Base-by-base conservation (phyloP, 2,329 filamentous ascomycete species). In the Beauveria varroae region DNA sequence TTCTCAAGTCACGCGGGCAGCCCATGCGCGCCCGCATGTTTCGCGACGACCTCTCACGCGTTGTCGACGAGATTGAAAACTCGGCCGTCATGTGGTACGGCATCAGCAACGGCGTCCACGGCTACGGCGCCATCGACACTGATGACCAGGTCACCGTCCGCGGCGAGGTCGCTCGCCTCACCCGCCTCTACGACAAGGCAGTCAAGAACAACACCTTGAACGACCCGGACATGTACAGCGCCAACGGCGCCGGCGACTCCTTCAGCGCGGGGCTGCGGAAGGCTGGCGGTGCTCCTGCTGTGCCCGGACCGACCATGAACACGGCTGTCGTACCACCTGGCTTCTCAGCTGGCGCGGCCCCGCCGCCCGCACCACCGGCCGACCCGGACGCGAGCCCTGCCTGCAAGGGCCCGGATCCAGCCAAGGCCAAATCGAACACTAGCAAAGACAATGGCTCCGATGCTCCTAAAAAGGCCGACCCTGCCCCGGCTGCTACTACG, bases 1-100 rank as follows among this genome's bases (percentile, higher is more conserved):
- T 64, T 28, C 62, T 67, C 50, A 67, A 67, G 62, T 66, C 64
- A 5, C 57, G 65, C 9, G 65, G 65, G 40, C 65, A 67, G 64
- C 65, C 65, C 7, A 60, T 66, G 57, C 64, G 65, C 28, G 59
- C 65, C 16, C 62, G 65, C 57, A 65, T 67, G 61, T 67, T 67
- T 64, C 63, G 65, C 34, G 65, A 67, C 60, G 65, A 67, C 53
- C 60, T 67, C 28, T 62, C 64, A 7, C 63, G 65, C 49, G 65
- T 67, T 6, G 65, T 67, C 18, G 65, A 66, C 55, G 65, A 67
- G 63, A 67, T 67, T 53, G 65, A 67, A 51, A 67, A 66, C 61
- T 65, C 64, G 53, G 65, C 64, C 30, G 60, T 67, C 51, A 67
- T 67, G 65, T 67, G 65, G 65, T 65, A 63, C 53, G 65, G 65